phyloP scores from a whole-genome alignment of 2,329 filamentous ascomycete genomes.

The Talaromyces sp. region DNA sequence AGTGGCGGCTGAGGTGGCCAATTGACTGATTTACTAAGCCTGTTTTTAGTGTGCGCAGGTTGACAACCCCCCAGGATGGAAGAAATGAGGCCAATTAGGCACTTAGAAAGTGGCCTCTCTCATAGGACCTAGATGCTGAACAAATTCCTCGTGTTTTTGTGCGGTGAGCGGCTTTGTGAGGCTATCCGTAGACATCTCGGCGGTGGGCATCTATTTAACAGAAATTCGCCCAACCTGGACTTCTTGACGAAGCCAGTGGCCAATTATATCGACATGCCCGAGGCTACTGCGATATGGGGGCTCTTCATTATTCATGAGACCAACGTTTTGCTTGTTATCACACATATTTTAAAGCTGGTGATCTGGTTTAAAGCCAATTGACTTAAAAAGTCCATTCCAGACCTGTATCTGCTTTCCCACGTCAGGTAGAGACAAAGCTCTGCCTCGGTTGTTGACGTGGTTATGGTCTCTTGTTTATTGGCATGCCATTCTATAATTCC shows the following conservation, averaged over 20 bases:
- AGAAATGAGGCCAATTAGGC: neutral
- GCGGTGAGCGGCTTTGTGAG: neutral
- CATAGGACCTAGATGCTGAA: neutral
- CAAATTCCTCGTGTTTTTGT: neutral
- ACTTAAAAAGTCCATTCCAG: too few species aligned
- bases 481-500: too few species aligned
- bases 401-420: too few species aligned
- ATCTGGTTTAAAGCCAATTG: too few species aligned
- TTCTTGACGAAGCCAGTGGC: neutral
- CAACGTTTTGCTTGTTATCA: neutral
- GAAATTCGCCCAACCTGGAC: neutral
- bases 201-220: neutral
- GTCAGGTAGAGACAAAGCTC: too few species aligned
- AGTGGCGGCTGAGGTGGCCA: too few species aligned
- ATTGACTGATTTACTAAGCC: too few species aligned
- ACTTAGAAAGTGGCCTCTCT: neutral
- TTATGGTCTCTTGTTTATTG: too few species aligned
- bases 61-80: neutral
- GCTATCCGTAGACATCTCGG: neutral
- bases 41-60: too few species aligned
- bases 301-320: neutral
- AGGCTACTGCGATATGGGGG: neutral
- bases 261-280: neutral
- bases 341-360: too few species aligned
- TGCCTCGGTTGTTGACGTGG: too few species aligned